Conservation (phyloP, 768 basidiomycete species). For the Trametopsis cervina region DNA sequence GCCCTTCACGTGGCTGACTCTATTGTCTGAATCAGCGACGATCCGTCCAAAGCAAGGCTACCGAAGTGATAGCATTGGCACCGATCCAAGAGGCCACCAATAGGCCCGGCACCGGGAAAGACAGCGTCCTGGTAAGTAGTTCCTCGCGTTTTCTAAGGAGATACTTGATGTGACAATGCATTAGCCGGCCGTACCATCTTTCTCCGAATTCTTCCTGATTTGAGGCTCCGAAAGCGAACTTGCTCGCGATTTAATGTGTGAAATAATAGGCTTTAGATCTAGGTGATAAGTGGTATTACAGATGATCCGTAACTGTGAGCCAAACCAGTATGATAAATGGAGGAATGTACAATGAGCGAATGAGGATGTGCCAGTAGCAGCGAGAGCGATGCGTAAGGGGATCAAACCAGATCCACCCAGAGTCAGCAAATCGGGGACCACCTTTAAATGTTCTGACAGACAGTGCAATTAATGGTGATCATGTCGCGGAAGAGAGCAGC, state of each 20-base stretch:
- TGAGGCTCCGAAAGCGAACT: not conserved
- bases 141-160: too few species aligned
- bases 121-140: constrained; percentile 5
- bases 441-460: constrained; percentile 81
- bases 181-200: constrained; percentile 10
- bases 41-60: constrained; percentile 8
- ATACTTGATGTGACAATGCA: too few species aligned
- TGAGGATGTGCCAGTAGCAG: constrained; percentile 9
- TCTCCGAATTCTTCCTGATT: constrained; percentile 10
- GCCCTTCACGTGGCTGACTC: not conserved
- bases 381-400: constrained; percentile 10
- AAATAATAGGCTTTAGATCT: constrained; percentile 14
- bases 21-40: constrained; percentile 9
- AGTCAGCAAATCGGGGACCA: constrained; percentile 2
- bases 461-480: constrained; percentile 71
- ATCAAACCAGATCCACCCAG: constrained; percentile 9
- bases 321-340: constrained; percentile 12
- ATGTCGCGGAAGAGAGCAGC: constrained; percentile 77
- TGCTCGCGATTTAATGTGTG: not conserved
- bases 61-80: not conserved
- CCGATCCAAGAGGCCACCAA: not conserved
- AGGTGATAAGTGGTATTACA: constrained; percentile 16
- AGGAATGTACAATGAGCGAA: constrained; percentile 15
- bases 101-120: not conserved
- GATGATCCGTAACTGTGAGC: constrained; percentile 11